Percentiles rank a stretch among this genome's conserved stretches.
These are phyloP conservation scores for Lachnellula willkommii DNA, from an alignment of 2,329 filamentous ascomycete genomes.

Conservation along the genomic window DNA sequence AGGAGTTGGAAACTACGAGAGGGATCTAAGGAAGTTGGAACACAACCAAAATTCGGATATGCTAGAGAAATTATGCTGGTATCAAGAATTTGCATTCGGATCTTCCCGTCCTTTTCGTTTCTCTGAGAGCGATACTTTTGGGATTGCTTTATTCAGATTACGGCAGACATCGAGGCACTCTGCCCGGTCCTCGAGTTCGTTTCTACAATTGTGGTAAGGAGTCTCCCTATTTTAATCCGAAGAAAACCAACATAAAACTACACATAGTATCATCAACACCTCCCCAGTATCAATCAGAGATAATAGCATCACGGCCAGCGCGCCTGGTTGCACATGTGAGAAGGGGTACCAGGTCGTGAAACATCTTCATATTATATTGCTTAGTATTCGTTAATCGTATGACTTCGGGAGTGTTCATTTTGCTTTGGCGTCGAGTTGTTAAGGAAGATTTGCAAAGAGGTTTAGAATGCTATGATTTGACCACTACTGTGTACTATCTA, in stretches of 20 bases:
- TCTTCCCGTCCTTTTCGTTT: conserved; percentile 1
- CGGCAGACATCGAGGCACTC: conserved; percentile 5
- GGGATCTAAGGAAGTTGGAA: conserved; percentile 6
- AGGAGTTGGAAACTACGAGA: conserved; percentile 1
- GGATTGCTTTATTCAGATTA: conserved; percentile 2
- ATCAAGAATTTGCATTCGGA: conserved; percentile 9
- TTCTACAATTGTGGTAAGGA: conserved; percentile 9
- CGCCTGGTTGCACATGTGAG: background rate
- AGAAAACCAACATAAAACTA: background rate
- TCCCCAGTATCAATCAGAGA: background rate
- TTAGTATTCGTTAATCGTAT: no score
- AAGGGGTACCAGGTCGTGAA: background rate
- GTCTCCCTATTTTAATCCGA: background rate
- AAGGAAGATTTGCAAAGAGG: no score
- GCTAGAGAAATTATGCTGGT: conserved; percentile 10
- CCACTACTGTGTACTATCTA: no score
- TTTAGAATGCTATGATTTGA: no score
- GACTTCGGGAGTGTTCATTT: no score
- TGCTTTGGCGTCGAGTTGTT: no score
- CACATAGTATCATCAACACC: conserved; percentile 11
- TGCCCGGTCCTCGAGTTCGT: background rate
- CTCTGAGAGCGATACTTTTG: conserved; percentile 7
- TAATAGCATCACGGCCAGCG: conserved; percentile 4
- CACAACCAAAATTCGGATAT: conserved; percentile 3
- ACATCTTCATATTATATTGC: background rate